Evolutionary conservation across 345 rosid species (phyloP).

Genomic region (Eucalyptus marginata): DNA sequence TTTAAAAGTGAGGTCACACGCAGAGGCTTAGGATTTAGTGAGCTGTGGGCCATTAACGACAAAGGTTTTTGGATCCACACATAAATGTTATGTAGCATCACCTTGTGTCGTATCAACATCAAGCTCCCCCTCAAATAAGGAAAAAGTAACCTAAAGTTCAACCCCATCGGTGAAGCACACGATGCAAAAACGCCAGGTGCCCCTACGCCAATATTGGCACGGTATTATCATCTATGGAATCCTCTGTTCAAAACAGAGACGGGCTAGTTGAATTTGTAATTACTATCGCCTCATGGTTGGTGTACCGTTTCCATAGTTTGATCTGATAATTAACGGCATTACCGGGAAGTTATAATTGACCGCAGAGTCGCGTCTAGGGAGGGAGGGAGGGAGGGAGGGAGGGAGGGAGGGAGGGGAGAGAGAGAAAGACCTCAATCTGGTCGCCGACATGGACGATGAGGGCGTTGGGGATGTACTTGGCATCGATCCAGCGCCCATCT

Average conservation of each 20-base stretch:
- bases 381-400: background rate
- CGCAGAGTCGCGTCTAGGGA: background rate
- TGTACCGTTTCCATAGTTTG: background rate
- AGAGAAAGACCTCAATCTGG: constrained; percentile 53
- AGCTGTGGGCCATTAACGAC: background rate
- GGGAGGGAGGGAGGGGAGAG: background rate
- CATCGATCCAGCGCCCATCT: constrained; percentile 64
- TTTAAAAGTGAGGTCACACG: background rate
- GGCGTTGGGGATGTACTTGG: constrained; percentile 59
- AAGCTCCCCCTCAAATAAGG: background rate
- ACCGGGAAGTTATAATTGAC: background rate
- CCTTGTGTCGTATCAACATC: too few relatives aligned
- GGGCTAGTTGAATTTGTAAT: background rate
- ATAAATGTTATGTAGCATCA: background rate
- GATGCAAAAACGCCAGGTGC: background rate
- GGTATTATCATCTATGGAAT: background rate
- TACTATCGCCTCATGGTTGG: background rate
- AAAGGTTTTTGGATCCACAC: background rate
- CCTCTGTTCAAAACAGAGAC: background rate
- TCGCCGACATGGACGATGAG: constrained; percentile 78
- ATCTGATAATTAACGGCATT: background rate
- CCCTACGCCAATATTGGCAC: background rate
- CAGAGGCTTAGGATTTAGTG: background rate
- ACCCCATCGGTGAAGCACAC: too few relatives aligned
- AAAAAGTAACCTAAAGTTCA: background rate